These are phyloP conservation scores for Zygosaccharomyces bisporus DNA, from an alignment of 805 yeast genomes.

Conservation along the genomic window DNA sequence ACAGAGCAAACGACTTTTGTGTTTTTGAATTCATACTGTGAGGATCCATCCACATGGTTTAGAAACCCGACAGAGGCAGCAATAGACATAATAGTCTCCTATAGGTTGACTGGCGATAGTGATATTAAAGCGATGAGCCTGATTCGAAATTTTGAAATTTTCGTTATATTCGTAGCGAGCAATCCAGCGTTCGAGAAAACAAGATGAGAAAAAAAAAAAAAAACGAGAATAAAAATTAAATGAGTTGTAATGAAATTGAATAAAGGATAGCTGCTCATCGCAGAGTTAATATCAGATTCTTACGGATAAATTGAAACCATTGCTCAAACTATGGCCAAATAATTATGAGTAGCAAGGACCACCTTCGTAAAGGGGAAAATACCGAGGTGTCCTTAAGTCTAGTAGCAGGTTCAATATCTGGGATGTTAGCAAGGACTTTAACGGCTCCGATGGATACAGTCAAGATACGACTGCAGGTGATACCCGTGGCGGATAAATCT, in stretches of 20 bases:
- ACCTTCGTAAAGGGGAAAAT: slow-evolving; percentile 48
- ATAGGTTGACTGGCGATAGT: neutral
- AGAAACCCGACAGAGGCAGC: slow-evolving; percentile 35
- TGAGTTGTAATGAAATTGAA: no score
- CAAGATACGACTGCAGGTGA: slow-evolving; percentile 32
- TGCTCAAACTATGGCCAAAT: neutral
- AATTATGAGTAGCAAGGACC: slow-evolving; percentile 35
- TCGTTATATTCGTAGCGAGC: neutral
- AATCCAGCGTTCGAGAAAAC: neutral
- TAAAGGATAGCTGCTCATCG: neutral
- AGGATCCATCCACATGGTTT: slow-evolving; percentile 76
- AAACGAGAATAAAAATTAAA: neutral
- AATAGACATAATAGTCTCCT: slow-evolving; percentile 10
- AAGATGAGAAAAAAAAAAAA: neutral
- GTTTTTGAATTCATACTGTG: slow-evolving; percentile 48
- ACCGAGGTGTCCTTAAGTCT: slow-evolving; percentile 52
- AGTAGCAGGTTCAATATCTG: slow-evolving; percentile 69
- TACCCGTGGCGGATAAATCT: slow-evolving; percentile 11
- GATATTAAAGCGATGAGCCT: slow-evolving; percentile 3
- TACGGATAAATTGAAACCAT: neutral
- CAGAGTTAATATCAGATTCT: neutral
- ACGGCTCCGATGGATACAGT: slow-evolving; percentile 38
- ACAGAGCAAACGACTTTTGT: slow-evolving; percentile 70
- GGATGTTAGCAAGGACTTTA: slow-evolving; percentile 49
- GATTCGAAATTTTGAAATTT: neutral